phyloP scores from a whole-genome alignment of 1,139 yeast genomes.

The Scheffersomyces stambukii region DNA sequence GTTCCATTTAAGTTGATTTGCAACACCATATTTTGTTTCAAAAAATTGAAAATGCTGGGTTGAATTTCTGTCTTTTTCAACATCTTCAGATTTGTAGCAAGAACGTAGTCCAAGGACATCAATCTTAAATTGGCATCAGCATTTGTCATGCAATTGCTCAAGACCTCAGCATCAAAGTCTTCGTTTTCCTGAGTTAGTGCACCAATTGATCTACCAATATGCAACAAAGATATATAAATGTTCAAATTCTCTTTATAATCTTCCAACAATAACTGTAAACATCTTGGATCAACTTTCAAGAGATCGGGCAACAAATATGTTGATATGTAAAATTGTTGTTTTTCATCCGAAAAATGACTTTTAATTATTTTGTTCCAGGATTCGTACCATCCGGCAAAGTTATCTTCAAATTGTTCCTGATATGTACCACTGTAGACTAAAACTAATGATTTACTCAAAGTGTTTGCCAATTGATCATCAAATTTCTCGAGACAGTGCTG shows the following conservation, averaged over 20 bases:
- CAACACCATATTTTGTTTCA: constrained; percentile 28
- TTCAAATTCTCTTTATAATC: constrained; percentile 26
- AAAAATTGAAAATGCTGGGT: too few species aligned
- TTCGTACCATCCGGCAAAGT: constrained; percentile 43
- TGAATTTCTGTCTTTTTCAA: too few species aligned
- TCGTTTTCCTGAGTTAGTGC: too few species aligned
- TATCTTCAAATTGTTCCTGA: constrained; percentile 3
- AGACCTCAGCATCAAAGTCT: too few species aligned
- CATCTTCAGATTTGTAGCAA: too few species aligned
- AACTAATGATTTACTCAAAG: constrained; percentile 60
- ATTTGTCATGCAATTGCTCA: too few species aligned
- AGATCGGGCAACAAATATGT: constrained; percentile 61
- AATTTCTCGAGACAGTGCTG: constrained; percentile 44
- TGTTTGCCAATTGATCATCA: constrained; percentile 61
- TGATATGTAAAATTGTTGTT: constrained; percentile 38
- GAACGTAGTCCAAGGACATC: too few species aligned
- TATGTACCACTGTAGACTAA: constrained; percentile 34
- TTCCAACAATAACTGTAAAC: constrained; percentile 15
- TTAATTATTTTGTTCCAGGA: constrained; percentile 48
- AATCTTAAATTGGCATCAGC: too few species aligned
- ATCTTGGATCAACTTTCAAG: constrained; percentile 45
- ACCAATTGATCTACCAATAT: too few species aligned
- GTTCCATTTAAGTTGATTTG: constrained; percentile 53
- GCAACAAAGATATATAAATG: too few species aligned
- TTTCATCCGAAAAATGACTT: constrained; percentile 23